These are phyloP conservation scores for Clitoria ternatea DNA, from an alignment of 306 rosid species.

Conservation along the genomic window DNA sequence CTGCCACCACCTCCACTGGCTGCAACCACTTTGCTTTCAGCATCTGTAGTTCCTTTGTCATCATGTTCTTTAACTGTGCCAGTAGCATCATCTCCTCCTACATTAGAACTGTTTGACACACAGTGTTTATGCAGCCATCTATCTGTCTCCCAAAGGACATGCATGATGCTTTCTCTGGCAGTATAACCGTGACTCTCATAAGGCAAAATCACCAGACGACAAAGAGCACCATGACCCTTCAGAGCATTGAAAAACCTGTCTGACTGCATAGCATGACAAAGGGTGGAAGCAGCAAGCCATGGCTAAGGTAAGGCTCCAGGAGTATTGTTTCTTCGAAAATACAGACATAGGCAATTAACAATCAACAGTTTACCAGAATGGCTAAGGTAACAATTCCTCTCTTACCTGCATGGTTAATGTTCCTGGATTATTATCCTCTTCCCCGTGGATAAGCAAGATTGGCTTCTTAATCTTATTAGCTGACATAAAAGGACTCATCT, in stretches of 20 bases:
- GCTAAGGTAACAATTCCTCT: neutral
- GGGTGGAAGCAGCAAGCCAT: constrained; percentile 23
- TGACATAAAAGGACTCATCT: constrained; percentile 98
- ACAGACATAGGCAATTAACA: constrained; percentile 8
- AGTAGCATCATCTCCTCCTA: constrained; percentile 31
- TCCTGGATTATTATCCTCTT: constrained; percentile 95
- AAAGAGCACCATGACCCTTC: constrained; percentile 97
- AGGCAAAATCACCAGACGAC: constrained; percentile 92
- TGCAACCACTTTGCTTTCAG: constrained; percentile 52
- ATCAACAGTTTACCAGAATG: neutral
- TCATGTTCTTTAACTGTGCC: constrained; percentile 40
- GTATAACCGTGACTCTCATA: constrained; percentile 92
- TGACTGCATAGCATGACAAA: constrained; percentile 54
- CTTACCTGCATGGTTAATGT: constrained; percentile 96
- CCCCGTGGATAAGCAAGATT: constrained; percentile 93
- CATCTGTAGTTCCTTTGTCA: constrained; percentile 36
- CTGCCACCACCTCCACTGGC: constrained; percentile 65
- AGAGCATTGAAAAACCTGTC: constrained; percentile 95
- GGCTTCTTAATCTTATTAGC: constrained; percentile 97
- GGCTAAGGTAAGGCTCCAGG: constrained; percentile 18
- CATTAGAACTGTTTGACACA: constrained; percentile 43
- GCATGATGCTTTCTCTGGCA: constrained; percentile 97
- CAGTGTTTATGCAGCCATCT: constrained; percentile 87
- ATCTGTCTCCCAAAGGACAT: constrained; percentile 98
- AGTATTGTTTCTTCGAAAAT: constrained; percentile 5